Percentiles rank a stretch among this genome's conserved stretches.
phyloP scores from a whole-genome alignment of 2,329 filamentous ascomycete species.

The Colletotrichum spinosum region DNA sequence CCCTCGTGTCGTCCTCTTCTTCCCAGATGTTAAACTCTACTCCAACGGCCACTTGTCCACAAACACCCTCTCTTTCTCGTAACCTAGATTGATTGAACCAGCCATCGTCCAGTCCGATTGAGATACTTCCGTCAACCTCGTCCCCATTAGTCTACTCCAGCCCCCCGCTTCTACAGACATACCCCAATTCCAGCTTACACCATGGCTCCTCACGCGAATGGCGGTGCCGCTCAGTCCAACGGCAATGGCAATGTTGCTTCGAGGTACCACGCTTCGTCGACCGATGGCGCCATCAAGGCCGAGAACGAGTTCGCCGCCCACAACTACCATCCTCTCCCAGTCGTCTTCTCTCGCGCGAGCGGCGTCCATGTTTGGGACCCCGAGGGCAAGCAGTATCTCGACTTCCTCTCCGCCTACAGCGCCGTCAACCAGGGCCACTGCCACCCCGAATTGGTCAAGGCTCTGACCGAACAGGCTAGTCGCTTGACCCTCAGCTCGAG shows the following conservation, averaged over 20 bases:
- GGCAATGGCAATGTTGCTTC: conserved; percentile 45
- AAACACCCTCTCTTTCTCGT: conserved; percentile 24
- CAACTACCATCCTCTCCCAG: conserved; percentile 97
- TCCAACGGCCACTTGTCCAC: conserved; percentile 30
- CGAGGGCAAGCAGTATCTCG: conserved; percentile 93
- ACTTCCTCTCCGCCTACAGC: conserved; percentile 98
- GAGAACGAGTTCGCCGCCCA: conserved; percentile 92
- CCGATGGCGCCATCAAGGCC: conserved; percentile 79
- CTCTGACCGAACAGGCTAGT: conserved; percentile 88
- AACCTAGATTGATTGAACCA: conserved; percentile 20
- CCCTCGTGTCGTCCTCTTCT: conserved; percentile 34
- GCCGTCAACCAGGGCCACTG: conserved; percentile 99
- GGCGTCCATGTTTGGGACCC: conserved; percentile 97
- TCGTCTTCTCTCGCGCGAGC: conserved; percentile 88
- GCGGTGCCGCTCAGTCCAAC: conserved; percentile 46
- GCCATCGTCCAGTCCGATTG: conserved; percentile 25
- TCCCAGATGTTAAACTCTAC: conserved; percentile 26
- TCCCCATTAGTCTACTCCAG: conserved; percentile 3
- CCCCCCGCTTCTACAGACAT: neutral
- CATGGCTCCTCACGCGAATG: conserved; percentile 72
- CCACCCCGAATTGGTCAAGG: conserved; percentile 94
- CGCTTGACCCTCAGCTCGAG: conserved; percentile 92
- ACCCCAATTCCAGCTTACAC: conserved; percentile 34
- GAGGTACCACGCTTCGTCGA: conserved; percentile 80
- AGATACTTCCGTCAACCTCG: neutral